Conservation (phyloP, 164 flowering plant genomes). For the Brasenia schreberi region DNA sequence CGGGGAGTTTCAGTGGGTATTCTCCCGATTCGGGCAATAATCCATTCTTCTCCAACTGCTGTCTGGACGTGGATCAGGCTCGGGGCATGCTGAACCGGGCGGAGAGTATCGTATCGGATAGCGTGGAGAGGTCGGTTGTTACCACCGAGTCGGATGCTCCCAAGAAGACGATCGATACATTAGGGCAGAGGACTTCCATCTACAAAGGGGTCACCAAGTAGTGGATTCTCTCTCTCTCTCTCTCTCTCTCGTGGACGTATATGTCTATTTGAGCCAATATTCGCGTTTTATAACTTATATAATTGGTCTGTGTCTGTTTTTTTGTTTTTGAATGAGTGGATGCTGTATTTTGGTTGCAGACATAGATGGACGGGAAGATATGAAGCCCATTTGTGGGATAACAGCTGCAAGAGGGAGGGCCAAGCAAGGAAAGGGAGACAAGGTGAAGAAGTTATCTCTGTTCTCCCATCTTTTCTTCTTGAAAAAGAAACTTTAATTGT, state of each 20-base stretch:
- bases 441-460: conserved; percentile 1
- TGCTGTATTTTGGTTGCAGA: background rate
- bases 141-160: background rate
- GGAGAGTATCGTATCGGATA: background rate
- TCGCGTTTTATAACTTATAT: too few relatives aligned
- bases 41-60: background rate
- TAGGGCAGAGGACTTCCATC: conserved; percentile 84
- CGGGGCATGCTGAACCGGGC: background rate
- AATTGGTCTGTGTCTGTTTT: too few relatives aligned
- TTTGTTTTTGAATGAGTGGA: background rate
- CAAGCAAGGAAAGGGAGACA: conserved; percentile 6
- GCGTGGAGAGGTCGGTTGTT: background rate
- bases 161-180: conserved; percentile 59
- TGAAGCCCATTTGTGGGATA: conserved; percentile 9
- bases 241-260: background rate
- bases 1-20: background rate
- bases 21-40: background rate
- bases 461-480: background rate
- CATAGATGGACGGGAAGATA: conserved; percentile 10
- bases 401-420: conserved; percentile 8
- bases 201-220: conserved; percentile 93
- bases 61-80: background rate
- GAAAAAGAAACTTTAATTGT: background rate
- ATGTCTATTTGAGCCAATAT: background rate
- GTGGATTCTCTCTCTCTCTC: background rate